These are phyloP conservation scores for Termitomyces sp. DNA, from an alignment of 768 basidiomycete genomes.

Conservation along the genomic window DNA sequence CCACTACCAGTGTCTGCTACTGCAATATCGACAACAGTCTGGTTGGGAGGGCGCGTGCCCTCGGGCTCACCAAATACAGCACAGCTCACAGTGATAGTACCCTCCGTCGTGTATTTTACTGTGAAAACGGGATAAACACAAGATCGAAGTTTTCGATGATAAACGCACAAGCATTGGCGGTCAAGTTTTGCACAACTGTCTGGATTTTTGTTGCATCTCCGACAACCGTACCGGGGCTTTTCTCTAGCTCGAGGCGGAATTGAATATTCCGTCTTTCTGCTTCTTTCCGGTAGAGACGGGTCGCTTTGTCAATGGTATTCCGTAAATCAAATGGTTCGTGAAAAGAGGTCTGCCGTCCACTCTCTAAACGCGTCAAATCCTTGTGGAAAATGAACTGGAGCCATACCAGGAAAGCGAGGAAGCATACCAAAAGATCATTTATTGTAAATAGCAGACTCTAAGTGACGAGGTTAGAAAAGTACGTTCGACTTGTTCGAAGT, in stretches of 20 bases:
- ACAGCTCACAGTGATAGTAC: constrained; percentile 61
- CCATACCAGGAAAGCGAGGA: background rate
- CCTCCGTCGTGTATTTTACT: constrained; percentile 73
- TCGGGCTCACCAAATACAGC: constrained; percentile 47
- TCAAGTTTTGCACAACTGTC: constrained; percentile 75
- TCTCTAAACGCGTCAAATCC: constrained; percentile 78
- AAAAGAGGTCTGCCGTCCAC: constrained; percentile 69
- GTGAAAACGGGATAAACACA: constrained; percentile 1
- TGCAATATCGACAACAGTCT: constrained; percentile 62
- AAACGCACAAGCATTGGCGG: constrained; percentile 65
- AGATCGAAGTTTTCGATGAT: background rate
- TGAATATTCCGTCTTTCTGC: constrained; percentile 56
- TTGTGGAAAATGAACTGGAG: constrained; percentile 17
- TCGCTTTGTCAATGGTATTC: constrained; percentile 58
- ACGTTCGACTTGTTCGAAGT: background rate
- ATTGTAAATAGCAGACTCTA: constrained; percentile 77
- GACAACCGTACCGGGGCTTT: constrained; percentile 57
- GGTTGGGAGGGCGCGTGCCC: constrained; percentile 40
- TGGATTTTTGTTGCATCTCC: constrained; percentile 74
- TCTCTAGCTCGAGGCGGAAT: constrained; percentile 54
- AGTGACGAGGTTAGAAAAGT: background rate
- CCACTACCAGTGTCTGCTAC: constrained; percentile 75
- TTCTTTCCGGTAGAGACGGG: constrained; percentile 61
- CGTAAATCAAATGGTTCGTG: constrained; percentile 75
- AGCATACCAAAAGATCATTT: constrained; percentile 66